Evolutionary conservation across 2,329 filamentous ascomycete genomes (phyloP).

Genomic region (Dactylellina haptotyla): DNA sequence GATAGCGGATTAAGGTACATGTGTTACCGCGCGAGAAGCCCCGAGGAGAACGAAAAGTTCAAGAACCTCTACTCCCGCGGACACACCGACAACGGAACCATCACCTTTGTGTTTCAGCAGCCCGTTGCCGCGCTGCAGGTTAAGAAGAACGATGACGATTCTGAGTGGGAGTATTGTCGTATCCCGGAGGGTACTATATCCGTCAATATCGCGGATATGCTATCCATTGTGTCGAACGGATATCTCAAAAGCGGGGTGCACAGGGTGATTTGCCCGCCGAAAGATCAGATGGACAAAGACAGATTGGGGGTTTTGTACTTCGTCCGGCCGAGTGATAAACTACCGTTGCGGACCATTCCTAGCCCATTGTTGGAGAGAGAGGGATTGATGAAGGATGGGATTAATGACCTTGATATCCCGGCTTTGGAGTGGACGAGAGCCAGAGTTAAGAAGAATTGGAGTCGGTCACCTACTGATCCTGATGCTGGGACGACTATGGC

Average conservation of each 20-base stretch:
- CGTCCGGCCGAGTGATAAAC: constrained; percentile 63
- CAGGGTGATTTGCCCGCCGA: constrained; percentile 63
- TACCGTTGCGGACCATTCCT: constrained; percentile 61
- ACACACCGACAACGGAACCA: constrained; percentile 69
- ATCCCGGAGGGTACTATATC: constrained; percentile 66
- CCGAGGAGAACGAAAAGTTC: constrained; percentile 64
- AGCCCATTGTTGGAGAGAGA: constrained; percentile 60
- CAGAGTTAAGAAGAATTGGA: constrained; percentile 48
- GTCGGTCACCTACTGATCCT: constrained; percentile 28
- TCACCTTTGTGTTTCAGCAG: constrained; percentile 70
- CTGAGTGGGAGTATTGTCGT: constrained; percentile 67
- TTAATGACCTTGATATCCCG: constrained; percentile 40
- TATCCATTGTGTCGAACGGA: constrained; percentile 66
- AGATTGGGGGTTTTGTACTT: constrained; percentile 67
- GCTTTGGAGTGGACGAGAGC: constrained; percentile 43
- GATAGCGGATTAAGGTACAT: constrained; percentile 74
- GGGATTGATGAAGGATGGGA: constrained; percentile 40
- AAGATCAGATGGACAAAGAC: constrained; percentile 64
- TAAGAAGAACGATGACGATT: constrained; percentile 60
- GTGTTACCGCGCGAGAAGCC: constrained; percentile 67
- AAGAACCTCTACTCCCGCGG: constrained; percentile 65
- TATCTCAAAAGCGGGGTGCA: constrained; percentile 64
- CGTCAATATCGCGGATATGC: constrained; percentile 66
- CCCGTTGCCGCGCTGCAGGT: constrained; percentile 70
- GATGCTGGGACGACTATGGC: constrained; percentile 34